These are phyloP conservation scores for Effrenium voratum DNA, from an alignment of 73 alveolate species.

Conservation along the genomic window DNA sequence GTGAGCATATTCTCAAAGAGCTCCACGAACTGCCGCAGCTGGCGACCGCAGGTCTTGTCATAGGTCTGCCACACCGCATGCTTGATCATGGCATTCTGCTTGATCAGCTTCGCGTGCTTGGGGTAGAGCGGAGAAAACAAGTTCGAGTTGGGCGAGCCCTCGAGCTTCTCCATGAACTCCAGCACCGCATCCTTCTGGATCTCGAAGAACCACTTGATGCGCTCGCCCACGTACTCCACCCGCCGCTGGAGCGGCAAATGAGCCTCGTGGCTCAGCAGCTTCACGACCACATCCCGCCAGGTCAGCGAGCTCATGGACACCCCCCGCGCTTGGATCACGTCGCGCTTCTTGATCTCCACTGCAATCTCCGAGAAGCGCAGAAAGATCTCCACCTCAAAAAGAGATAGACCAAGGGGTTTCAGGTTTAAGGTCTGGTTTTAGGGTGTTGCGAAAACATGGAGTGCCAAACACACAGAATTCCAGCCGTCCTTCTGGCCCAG, in stretches of 20 bases:
- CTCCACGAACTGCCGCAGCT: conserved; percentile 68
- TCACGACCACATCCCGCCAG: conserved; percentile 92
- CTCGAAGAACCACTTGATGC: conserved; percentile 79
- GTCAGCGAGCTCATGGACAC: conserved; percentile 90
- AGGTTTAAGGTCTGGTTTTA: background rate
- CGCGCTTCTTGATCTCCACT: conserved; percentile 92
- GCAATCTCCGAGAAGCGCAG: conserved; percentile 90
- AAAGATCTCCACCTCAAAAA: conserved; percentile 36
- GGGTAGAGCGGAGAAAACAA: conserved; percentile 82
- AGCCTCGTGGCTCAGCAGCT: conserved; percentile 74
- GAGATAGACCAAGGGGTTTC: background rate
- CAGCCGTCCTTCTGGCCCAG: no score
- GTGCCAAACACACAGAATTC: no score
- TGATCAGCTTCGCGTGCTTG: conserved; percentile 85
- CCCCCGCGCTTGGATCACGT: conserved; percentile 92
- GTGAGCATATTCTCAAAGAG: conserved; percentile 88
- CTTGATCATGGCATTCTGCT: conserved; percentile 90
- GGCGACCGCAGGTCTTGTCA: conserved; percentile 75
- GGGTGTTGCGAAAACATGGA: no score
- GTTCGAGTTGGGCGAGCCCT: conserved; percentile 67
- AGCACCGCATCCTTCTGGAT: conserved; percentile 74
- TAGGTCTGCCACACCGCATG: conserved; percentile 90
- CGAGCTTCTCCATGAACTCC: conserved; percentile 89
- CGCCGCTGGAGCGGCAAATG: conserved; percentile 89
- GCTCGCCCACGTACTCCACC: conserved; percentile 83